Base-by-base conservation (phyloP, 2,329 filamentous ascomycete species). In the Atkinsonella hypoxylon region DNA sequence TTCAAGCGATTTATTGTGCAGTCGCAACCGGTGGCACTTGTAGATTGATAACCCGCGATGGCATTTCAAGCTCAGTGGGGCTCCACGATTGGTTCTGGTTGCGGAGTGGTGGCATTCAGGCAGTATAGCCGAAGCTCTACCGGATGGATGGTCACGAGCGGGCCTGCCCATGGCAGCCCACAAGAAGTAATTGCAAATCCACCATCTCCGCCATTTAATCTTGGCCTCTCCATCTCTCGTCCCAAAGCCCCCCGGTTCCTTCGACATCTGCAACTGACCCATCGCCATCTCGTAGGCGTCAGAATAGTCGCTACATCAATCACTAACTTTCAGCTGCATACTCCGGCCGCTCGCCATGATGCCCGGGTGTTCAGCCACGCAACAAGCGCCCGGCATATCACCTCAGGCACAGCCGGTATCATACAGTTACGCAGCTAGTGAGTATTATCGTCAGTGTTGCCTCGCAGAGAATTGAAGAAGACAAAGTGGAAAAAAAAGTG, bases 361-460 rank as follows among this genome's bases (percentile, higher is more conserved):
- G 64, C 59, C 66, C 50, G 60, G 58, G 51, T 70, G 67, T 67
- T 61, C 67, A 53, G 58, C 62, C 47, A 57, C 61, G 52, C 67
- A 67, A 55, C 65, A 64, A 55, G 62, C 64, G 60, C 68, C 73
- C 46, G 70, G 72, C 61, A 64, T 71, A 45, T 62, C 68, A 50
- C 64, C 67, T 54, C 62, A 66, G 54, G 55, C 64, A 51, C 57
- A 63, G 49, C 59, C 66, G 4, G 53, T 62, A 39, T 59, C 64
- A 13, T 70, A 70, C 55, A 61, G 64, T 49, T 73, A 71, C 54
- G 61, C 65, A 53, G 56, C 64, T 50, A 68, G 67, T 70, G 60
- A 55, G 68, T 65, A 52, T 42, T 12, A 44, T 22, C 41, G 41
- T 46, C 32, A 47, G 52, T 30, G n/a, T 12, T 12, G 43, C 10